Conservation (phyloP, 768 basidiomycete species). For the Pleurotus djamor region DNA sequence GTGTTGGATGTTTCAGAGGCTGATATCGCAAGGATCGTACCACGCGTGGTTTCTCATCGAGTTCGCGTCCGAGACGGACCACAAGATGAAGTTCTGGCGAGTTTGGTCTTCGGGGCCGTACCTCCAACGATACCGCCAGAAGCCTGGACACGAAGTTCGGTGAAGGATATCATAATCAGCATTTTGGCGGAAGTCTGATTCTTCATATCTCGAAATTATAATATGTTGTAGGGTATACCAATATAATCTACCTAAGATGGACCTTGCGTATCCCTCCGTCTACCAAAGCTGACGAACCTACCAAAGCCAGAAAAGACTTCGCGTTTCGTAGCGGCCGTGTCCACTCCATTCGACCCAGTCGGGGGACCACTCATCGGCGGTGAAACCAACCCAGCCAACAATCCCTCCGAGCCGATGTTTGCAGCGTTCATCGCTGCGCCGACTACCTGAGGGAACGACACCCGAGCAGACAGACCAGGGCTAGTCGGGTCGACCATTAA, state of each 20-base stretch:
- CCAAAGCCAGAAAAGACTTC: slow-evolving; percentile 89
- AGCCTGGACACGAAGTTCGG: slow-evolving; percentile 29
- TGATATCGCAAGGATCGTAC: slow-evolving; percentile 73
- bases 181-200: slow-evolving; percentile 48
- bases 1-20: slow-evolving; percentile 65
- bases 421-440: slow-evolving; percentile 21
- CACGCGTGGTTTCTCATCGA: slow-evolving; percentile 73
- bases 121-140: slow-evolving; percentile 8
- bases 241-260: not conserved
- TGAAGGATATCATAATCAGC: slow-evolving; percentile 66
- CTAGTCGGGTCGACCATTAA: slow-evolving; percentile 55
- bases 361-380: slow-evolving; percentile 66
- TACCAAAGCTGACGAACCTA: slow-evolving; percentile 86
- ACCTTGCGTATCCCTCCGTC: slow-evolving; percentile 62
- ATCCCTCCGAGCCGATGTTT: slow-evolving; percentile 42
- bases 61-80: slow-evolving; percentile 68
- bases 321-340: slow-evolving; percentile 49
- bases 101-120: slow-evolving; percentile 57
- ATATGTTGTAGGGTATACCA: not conserved
- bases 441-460: slow-evolving; percentile 43
- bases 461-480: slow-evolving; percentile 57
- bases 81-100: slow-evolving; percentile 66
- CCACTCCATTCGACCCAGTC: slow-evolving; percentile 43
- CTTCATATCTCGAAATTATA: not conserved
- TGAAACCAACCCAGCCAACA: slow-evolving; percentile 57